phyloP scores from a whole-genome alignment of 208 protist species.

The Trypanosoma vivax region DNA sequence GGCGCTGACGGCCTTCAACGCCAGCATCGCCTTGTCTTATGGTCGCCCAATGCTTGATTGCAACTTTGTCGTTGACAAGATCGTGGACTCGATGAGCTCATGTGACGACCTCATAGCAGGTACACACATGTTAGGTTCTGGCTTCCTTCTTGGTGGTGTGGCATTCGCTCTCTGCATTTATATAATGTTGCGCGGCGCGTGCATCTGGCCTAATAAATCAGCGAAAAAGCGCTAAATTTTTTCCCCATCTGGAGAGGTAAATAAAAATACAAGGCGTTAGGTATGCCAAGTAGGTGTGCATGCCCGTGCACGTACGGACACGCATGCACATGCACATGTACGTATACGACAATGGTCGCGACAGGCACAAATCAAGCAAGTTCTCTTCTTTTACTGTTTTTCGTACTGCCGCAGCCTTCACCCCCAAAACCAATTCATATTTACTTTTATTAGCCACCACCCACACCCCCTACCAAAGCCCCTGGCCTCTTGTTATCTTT shows the following conservation, averaged over 20 bases:
- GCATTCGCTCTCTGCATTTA: conserved; percentile 75
- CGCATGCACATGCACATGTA: too few species aligned
- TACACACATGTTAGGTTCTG: conserved; percentile 38
- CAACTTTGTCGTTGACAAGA: conserved; percentile 74
- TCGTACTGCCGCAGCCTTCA: too few species aligned
- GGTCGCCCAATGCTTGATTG: conserved; percentile 59
- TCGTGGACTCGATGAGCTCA: conserved; percentile 25
- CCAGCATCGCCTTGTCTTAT: conserved; percentile 50
- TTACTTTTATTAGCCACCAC: too few species aligned
- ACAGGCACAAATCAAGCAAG: too few species aligned
- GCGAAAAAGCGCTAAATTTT: neutral
- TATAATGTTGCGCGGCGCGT: conserved; percentile 56
- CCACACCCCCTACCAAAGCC: too few species aligned
- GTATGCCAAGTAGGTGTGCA: neutral
- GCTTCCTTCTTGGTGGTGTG: conserved; percentile 69
- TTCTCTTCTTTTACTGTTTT: too few species aligned
- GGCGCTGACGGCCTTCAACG: conserved; percentile 35
- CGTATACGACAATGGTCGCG: too few species aligned
- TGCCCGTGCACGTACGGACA: too few species aligned
- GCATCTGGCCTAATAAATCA: conserved; percentile 29
- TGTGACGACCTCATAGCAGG: conserved; percentile 14
- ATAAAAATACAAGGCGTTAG: too few species aligned
- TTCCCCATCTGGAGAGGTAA: too few species aligned
- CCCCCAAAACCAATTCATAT: too few species aligned
- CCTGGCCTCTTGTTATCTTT: too few species aligned